Evolutionary conservation across 75 land plant genomes (phyloP), one percentile per base, ranked within the genome.

Genomic region (Selaginella moellendorffii): DNA sequence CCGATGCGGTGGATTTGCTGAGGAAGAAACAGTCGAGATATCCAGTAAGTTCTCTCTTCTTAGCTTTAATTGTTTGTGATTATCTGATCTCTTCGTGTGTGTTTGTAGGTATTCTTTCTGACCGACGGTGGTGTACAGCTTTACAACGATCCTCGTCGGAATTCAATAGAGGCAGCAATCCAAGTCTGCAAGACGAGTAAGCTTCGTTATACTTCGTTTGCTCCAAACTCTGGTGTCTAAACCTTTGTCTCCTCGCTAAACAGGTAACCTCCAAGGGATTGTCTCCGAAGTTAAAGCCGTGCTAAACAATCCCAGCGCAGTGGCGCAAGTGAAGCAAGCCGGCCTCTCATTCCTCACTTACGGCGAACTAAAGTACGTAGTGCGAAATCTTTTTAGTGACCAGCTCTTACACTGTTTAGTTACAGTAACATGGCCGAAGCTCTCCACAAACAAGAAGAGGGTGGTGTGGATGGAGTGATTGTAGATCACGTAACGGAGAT

Each of bases 401-500:
- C 17, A 14, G 0, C 27, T 1, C 30, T 2, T 0, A 24, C 0
- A 21, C 26, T 69, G 25, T 66, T 20, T 65, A 0, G 52, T 27
- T 69, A 67, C 81, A 91, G 95, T 63, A 93, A 93, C 62, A 82
- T 89, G 10, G 53, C 76, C 0, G 96, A 93, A 62, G 83, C 81
- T 0, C 73, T 93, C 1, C 79, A 83, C 72, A 64, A 81, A 76
- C 90, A 93, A 64, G 74, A 85, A 28, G 46, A 82, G 29, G 69
- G 80, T 71, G 90, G 87, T 0, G 30, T 85, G 1, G 90, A 89
- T 1, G 96, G 98, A 8, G 87, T 86, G 9, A 86, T 93, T 2
- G 98, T 89, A 1, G 98, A 93, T 68, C 66, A 83, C 1, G 90
- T 88, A 21, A n/a, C 71, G 56, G 87, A 89, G 69, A 92, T 92